Evolutionary conservation across 306 rosid species (phyloP).

Genomic region (Crotalaria pallida): DNA sequence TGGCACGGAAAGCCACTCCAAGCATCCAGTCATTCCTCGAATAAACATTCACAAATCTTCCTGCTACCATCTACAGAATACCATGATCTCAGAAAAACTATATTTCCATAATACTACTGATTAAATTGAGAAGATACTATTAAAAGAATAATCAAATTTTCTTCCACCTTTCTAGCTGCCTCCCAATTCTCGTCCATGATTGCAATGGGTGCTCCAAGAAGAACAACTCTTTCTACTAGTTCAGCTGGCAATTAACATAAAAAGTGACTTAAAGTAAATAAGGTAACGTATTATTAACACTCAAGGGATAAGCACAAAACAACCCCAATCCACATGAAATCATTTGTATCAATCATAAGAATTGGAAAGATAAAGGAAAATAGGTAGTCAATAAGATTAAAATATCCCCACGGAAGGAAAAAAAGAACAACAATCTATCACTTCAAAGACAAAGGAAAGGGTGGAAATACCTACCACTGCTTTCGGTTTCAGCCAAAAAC

Average conservation of each 20-base stretch:
- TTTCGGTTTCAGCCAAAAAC: constrained; percentile 47
- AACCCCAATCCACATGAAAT: background rate
- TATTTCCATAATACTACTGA: background rate
- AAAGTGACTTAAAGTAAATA: background rate
- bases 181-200: constrained; percentile 62
- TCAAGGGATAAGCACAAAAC: background rate
- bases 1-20: constrained; percentile 63
- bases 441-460: background rate
- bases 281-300: background rate
- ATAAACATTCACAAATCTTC: constrained; percentile 72
- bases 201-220: constrained; percentile 75
- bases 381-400: background rate
- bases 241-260: constrained; percentile 43
- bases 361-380: background rate
- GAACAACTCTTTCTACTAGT: constrained; percentile 64
- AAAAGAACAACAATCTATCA: background rate
- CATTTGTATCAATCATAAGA: background rate
- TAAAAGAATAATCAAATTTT: background rate
- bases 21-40: constrained; percentile 63
- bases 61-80: constrained; percentile 56
- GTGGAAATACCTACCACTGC: constrained; percentile 33
- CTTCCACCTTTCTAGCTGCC: constrained; percentile 52
- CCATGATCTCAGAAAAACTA: background rate
- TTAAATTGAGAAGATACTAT: background rate
- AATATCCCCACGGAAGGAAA: constrained; percentile 3